Conservation (phyloP, 805 yeast genomes). For the Lachancea thermotolerans region DNA sequence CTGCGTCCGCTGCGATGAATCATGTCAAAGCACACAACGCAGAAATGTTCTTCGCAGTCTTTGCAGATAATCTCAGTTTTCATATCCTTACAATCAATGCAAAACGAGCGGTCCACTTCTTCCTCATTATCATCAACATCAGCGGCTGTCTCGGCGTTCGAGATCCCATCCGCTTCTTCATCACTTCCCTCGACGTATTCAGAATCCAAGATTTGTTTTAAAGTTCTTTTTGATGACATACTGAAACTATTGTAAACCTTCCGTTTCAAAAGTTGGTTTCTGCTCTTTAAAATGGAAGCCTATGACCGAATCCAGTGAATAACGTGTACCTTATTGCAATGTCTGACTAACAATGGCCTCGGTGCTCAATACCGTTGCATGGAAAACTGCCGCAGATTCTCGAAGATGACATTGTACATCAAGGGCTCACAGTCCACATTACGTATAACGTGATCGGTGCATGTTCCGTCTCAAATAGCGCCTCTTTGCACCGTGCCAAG, state of each 20-base stretch:
- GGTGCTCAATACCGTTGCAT: too few species aligned
- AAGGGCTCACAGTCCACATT: too few species aligned
- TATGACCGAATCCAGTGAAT: background rate
- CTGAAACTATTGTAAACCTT: background rate
- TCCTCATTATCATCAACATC: conserved; percentile 25
- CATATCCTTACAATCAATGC: conserved; percentile 72
- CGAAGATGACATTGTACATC: too few species aligned
- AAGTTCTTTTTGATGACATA: conserved; percentile 24
- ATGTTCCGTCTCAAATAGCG: too few species aligned
- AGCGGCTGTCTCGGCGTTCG: conserved; percentile 14
- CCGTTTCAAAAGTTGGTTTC: too few species aligned
- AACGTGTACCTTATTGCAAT: too few species aligned
- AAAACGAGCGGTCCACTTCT: conserved; percentile 35
- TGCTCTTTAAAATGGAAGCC: background rate
- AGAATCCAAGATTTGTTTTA: conserved; percentile 35
- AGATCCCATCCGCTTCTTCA: conserved; percentile 20
- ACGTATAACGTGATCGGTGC: too few species aligned
- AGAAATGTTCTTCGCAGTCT: conserved; percentile 60
- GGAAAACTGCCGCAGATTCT: too few species aligned
- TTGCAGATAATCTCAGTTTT: conserved; percentile 56
- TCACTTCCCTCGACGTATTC: conserved; percentile 31
- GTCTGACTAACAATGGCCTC: too few species aligned
- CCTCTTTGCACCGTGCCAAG: too few species aligned
- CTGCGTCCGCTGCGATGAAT: conserved; percentile 65
- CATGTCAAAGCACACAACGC: conserved; percentile 62